Evolutionary conservation across 2,329 filamentous ascomycete genomes (phyloP).

Genomic region (Diplocarpon rosae): DNA sequence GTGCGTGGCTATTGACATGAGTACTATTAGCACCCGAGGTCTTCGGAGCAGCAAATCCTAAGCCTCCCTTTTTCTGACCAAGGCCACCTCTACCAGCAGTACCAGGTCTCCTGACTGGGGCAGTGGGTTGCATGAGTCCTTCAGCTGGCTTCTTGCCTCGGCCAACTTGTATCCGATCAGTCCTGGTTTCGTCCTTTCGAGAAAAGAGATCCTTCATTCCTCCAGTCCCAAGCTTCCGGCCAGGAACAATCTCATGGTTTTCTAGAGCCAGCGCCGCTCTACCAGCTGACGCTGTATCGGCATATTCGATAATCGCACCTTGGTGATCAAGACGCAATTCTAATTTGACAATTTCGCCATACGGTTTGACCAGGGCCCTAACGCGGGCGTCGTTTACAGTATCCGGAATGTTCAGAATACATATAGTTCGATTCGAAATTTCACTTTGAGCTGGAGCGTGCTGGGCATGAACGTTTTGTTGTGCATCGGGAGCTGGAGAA

Average conservation of each 20-base stretch:
- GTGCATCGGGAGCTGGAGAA: slow-evolving; percentile 18
- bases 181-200: slow-evolving; percentile 35
- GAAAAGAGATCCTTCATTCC: slow-evolving; percentile 43
- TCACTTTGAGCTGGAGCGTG: slow-evolving; percentile 35
- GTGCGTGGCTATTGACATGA: slow-evolving; percentile 10
- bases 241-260: slow-evolving; percentile 40
- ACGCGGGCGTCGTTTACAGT: slow-evolving; percentile 85
- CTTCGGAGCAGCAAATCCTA: slow-evolving; percentile 21
- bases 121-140: slow-evolving; percentile 23
- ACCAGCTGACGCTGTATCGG: slow-evolving; percentile 54
- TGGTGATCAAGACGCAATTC: slow-evolving; percentile 70
- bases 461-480: slow-evolving; percentile 16
- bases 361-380: slow-evolving; percentile 56
- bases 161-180: slow-evolving; percentile 31
- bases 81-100: slow-evolving; percentile 28
- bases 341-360: slow-evolving; percentile 64
- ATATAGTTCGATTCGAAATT: slow-evolving; percentile 59
- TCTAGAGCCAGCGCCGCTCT: slow-evolving; percentile 53
- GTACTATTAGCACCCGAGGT: slow-evolving; percentile 7
- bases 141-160: slow-evolving; percentile 28
- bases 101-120: slow-evolving; percentile 27
- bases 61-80: slow-evolving; percentile 26
- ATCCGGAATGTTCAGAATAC: slow-evolving; percentile 77
- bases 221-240: slow-evolving; percentile 43
- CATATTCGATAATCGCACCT: slow-evolving; percentile 78